Evolutionary conservation across 108 stramenopile genomes (phyloP).

Genomic region (Nannochloropsis granulata): DNA sequence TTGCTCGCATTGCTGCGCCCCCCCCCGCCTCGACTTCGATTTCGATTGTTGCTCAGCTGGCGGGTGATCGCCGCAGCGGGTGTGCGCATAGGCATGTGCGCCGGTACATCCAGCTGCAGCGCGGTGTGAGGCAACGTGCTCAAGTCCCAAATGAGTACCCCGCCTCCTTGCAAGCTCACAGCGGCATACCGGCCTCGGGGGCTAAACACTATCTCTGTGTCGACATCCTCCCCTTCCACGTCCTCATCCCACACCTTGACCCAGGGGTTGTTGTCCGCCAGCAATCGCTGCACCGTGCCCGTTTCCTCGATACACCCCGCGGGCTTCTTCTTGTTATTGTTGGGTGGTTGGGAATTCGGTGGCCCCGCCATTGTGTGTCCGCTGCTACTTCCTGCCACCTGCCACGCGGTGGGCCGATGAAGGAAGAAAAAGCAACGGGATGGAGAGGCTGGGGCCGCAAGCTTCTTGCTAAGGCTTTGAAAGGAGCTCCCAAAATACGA

Average conservation of each 20-base stretch:
- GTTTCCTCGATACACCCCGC: background rate
- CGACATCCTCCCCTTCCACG: background rate
- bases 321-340: background rate
- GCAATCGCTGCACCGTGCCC: background rate
- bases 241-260: background rate
- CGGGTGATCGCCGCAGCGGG: background rate
- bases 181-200: background rate
- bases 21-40: background rate
- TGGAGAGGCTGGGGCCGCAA: too few species aligned
- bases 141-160: background rate
- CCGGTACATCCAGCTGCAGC: background rate
- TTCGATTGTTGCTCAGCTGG: background rate
- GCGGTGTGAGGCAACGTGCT: background rate
- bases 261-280: background rate
- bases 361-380: background rate
- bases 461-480: too few species aligned
- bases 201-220: background rate
- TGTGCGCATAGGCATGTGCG: background rate
- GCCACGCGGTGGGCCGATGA: too few species aligned
- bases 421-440: too few species aligned
- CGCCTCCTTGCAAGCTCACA: background rate
- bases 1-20: background rate
- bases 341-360: background rate
- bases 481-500: too few species aligned
- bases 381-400: too few species aligned